Conservation (phyloP, 1,284 basidiomycete species). For the Dichomitus squalens region DNA sequence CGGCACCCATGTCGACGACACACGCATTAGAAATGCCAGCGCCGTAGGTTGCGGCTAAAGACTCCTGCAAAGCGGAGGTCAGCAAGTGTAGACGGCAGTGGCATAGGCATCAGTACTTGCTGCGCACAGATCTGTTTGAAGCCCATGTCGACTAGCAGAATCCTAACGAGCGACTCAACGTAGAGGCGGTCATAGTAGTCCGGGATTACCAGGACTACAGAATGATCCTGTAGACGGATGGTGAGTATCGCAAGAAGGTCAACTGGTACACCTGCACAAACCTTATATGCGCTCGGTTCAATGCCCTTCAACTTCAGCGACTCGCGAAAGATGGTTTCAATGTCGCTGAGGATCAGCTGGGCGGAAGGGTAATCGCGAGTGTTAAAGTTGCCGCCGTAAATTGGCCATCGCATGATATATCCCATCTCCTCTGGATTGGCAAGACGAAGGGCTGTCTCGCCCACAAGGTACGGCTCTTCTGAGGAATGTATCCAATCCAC, state of each 20-base stretch:
- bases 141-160: conserved; percentile 82
- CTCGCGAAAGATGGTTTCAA: conserved; percentile 70
- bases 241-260: neutral
- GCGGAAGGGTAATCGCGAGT: conserved; percentile 72
- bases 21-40: conserved; percentile 95
- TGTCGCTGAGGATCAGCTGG: conserved; percentile 75
- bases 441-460: conserved; percentile 77
- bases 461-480: conserved; percentile 62
- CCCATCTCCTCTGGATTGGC: conserved; percentile 67
- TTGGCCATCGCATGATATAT: conserved; percentile 79
- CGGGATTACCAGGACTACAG: conserved; percentile 89
- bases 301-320: conserved; percentile 68
- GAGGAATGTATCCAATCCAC: conserved; percentile 77
- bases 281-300: conserved; percentile 60
- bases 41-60: conserved; percentile 91
- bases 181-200: conserved; percentile 90
- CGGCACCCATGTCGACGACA: conserved; percentile 93
- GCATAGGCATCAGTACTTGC: conserved; percentile 56
- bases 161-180: conserved; percentile 76
- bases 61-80: conserved; percentile 59
- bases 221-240: conserved; percentile 58
- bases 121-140: conserved; percentile 92
- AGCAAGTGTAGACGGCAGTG: neutral
- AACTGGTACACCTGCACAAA: conserved; percentile 26
- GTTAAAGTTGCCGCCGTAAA: conserved; percentile 79